Conservation (phyloP, 352 stramenopile genomes). For the Achlya hypogyna region DNA sequence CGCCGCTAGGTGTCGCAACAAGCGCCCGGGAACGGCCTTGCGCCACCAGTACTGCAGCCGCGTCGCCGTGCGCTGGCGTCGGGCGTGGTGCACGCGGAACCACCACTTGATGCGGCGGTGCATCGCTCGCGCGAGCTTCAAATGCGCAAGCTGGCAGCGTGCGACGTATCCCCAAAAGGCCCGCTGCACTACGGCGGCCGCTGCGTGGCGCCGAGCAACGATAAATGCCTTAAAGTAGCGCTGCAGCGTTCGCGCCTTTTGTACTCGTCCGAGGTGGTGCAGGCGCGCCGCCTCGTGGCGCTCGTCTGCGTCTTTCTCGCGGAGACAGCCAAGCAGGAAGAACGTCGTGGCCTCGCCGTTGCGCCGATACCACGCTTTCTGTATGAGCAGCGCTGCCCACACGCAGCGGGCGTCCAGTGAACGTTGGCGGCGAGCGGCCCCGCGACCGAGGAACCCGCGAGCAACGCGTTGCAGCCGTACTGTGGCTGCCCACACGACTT, state of each 20-base stretch:
- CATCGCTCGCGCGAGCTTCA: slow-evolving; percentile 34
- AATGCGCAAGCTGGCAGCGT: slow-evolving; percentile 22
- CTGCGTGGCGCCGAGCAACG: slow-evolving; percentile 20
- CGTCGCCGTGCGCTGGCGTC: slow-evolving; percentile 29
- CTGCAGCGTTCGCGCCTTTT: slow-evolving; percentile 40
- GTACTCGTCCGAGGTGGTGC: slow-evolving; percentile 31
- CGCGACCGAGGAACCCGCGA: slow-evolving; percentile 45
- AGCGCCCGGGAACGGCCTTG: slow-evolving; percentile 33
- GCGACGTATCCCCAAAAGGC: slow-evolving; percentile 32
- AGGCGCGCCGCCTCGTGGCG: slow-evolving; percentile 34
- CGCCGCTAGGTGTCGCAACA: slow-evolving; percentile 35
- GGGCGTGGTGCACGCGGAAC: slow-evolving; percentile 42
- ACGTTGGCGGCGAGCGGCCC: slow-evolving; percentile 24
- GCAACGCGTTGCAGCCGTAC: slow-evolving; percentile 44
- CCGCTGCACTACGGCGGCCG: slow-evolving; percentile 40
- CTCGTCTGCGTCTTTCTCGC: slow-evolving; percentile 60
- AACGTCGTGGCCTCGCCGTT: slow-evolving; percentile 83
- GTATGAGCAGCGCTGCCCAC: slow-evolving; percentile 53
- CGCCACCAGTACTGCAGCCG: slow-evolving; percentile 73
- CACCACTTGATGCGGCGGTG: slow-evolving; percentile 78
- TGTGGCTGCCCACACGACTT: slow-evolving; percentile 33
- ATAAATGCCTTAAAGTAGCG: slow-evolving; percentile 31
- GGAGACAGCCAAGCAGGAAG: slow-evolving; percentile 64
- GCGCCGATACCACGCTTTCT: slow-evolving; percentile 68
- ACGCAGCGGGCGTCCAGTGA: slow-evolving; percentile 33